Evolutionary conservation across 2,329 filamentous ascomycete genomes (phyloP).

Genomic region (Cercospora sp.): DNA sequence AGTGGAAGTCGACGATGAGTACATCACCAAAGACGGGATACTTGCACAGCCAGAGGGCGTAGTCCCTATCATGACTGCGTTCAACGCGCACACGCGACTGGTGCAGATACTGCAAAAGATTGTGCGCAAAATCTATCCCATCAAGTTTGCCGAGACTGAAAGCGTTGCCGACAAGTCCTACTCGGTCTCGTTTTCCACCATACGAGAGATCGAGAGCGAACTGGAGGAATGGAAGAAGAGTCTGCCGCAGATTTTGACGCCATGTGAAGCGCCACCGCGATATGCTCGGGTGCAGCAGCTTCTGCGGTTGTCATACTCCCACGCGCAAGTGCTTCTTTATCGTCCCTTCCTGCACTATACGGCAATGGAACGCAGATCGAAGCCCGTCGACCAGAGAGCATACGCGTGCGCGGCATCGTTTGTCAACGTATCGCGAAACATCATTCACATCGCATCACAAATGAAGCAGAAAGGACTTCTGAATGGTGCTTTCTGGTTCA

Average conservation of each 20-base stretch:
- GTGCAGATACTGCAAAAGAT: conserved; percentile 61
- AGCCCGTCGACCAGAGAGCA: conserved; percentile 68
- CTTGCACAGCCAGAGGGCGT: conserved; percentile 56
- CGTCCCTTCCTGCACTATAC: conserved; percentile 82
- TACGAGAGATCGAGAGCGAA: conserved; percentile 64
- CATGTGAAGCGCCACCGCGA: conserved; percentile 78
- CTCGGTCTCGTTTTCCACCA: conserved; percentile 63
- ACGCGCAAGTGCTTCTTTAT: conserved; percentile 81
- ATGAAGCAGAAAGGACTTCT: conserved; percentile 73
- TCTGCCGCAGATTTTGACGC: conserved; percentile 74
- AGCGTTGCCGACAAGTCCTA: conserved; percentile 56
- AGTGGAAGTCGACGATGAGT: conserved; percentile 72
- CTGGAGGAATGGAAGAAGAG: conserved; percentile 63
- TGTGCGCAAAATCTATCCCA: conserved; percentile 63
- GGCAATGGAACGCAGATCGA: conserved; percentile 57
- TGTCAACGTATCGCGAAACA: conserved; percentile 67
- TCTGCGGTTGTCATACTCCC: conserved; percentile 75
- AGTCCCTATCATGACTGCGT: conserved; percentile 59
- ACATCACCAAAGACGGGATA: conserved; percentile 51
- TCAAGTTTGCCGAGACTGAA: conserved; percentile 50
- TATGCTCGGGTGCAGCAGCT: conserved; percentile 64
- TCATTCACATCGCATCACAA: conserved; percentile 76
- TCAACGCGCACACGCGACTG: conserved; percentile 61
- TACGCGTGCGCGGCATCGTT: conserved; percentile 73
- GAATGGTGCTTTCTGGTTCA: conserved; percentile 85